Conservation (phyloP, 208 protist species). For the Leishmania gerbilli region DNA sequence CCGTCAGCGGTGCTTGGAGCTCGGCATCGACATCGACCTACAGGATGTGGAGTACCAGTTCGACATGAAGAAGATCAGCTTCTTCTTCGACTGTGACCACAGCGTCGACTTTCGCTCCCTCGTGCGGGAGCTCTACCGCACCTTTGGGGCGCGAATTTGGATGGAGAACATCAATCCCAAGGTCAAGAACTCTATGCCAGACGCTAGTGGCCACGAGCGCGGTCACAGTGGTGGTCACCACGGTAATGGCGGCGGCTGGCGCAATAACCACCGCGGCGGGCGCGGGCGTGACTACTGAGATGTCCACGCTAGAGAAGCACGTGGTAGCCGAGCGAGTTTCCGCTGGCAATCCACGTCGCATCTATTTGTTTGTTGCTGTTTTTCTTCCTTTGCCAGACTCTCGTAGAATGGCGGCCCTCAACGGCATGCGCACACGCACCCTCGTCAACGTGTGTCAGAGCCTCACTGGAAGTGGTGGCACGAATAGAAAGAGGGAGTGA, state of each 20-base stretch:
- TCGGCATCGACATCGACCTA: slow-evolving; percentile 82
- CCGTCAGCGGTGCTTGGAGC: slow-evolving; percentile 75
- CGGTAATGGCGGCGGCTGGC: slow-evolving; percentile 26
- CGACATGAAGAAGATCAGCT: slow-evolving; percentile 93
- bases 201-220: slow-evolving; percentile 33
- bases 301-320: neutral
- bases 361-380: slow-evolving; percentile 9
- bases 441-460: neutral
- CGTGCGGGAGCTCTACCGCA: slow-evolving; percentile 88
- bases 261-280: slow-evolving; percentile 31
- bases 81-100: slow-evolving; percentile 91
- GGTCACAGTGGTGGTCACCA: slow-evolving; percentile 20
- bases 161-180: slow-evolving; percentile 92
- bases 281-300: slow-evolving; percentile 26
- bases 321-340: neutral
- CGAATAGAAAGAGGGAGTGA: neutral
- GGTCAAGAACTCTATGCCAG: slow-evolving; percentile 85
- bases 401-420: neutral
- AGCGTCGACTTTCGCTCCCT: slow-evolving; percentile 90
- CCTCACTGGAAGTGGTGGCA: neutral
- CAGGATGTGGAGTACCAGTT: slow-evolving; percentile 93
- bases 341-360: neutral
- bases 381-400: neutral
- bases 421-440: neutral
- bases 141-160: slow-evolving; percentile 91